A percentile compares a stretch with the other conserved stretches of the same genome.
These are phyloP conservation scores for Quercus bicolor DNA, from an alignment of 306 rosid species.

Conservation along the genomic window DNA sequence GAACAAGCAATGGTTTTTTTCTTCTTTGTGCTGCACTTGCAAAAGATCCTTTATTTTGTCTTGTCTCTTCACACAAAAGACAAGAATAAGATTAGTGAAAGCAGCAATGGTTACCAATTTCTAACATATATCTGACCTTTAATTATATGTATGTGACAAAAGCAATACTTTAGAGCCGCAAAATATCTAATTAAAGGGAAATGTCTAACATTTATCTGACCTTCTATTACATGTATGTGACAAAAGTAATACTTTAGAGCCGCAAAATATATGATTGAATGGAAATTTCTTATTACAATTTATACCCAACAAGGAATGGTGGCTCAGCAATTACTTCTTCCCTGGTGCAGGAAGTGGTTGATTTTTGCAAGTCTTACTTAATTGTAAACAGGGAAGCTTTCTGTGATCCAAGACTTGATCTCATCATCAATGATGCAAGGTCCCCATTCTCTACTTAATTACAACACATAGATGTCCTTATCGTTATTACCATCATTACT, in stretches of 20 bases:
- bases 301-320: background rate
- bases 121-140: background rate
- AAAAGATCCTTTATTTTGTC: background rate
- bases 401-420: conserved; percentile 68
- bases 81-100: background rate
- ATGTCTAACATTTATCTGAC: background rate
- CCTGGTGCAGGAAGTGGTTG: conserved; percentile 80
- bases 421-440: conserved; percentile 93
- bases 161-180: background rate
- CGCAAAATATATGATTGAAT: background rate
- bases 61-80: background rate
- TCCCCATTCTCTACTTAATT: background rate
- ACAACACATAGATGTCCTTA: no score
- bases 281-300: background rate
- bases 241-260: background rate
- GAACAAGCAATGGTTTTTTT: background rate
- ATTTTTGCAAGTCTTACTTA: conserved; percentile 86
- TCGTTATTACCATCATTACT: background rate
- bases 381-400: conserved; percentile 85
- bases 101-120: background rate
- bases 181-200: background rate
- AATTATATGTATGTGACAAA: background rate
- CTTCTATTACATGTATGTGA: background rate
- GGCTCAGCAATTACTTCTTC: background rate
- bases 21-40: background rate